These are phyloP conservation scores for Kluyveromyces aestuarii DNA, from an alignment of 805 yeast species.

Conservation along the genomic window DNA sequence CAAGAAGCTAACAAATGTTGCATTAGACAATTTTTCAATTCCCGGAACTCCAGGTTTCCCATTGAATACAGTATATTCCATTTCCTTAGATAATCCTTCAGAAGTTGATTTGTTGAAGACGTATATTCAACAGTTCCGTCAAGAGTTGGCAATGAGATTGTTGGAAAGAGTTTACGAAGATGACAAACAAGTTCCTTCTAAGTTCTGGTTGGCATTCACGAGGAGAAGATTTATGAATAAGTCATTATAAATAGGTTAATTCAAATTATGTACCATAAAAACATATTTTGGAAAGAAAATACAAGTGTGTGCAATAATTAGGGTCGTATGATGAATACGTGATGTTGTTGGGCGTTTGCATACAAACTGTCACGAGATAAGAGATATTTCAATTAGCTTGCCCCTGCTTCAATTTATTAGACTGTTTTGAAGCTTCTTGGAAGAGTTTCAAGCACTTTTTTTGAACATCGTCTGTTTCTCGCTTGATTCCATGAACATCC, in stretches of 20 bases:
- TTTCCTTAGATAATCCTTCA: conserved; percentile 61
- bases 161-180: conserved; percentile 63
- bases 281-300: background rate
- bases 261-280: background rate
- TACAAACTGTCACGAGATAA: no score
- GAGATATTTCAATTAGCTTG: background rate
- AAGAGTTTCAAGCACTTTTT: conserved; percentile 59
- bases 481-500: conserved; percentile 47
- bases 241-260: conserved; percentile 28
- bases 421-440: conserved; percentile 30
- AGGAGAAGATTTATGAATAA: conserved; percentile 95
- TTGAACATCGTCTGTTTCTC: conserved; percentile 62
- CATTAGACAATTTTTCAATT: conserved; percentile 78
- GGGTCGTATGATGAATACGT: background rate
- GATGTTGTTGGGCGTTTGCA: background rate
- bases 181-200: conserved; percentile 57
- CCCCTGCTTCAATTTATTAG: background rate
- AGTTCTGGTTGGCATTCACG: conserved; percentile 93
- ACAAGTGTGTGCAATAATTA: background rate
- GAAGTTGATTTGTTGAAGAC: conserved; percentile 74
- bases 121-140: conserved; percentile 88
- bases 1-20: conserved; percentile 66
- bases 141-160: conserved; percentile 79
- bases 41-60: conserved; percentile 98
- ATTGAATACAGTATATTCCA: conserved; percentile 59